phyloP scores from a whole-genome alignment of 1,284 basidiomycete species.

The Cutaneotrichosporon curvatum region DNA sequence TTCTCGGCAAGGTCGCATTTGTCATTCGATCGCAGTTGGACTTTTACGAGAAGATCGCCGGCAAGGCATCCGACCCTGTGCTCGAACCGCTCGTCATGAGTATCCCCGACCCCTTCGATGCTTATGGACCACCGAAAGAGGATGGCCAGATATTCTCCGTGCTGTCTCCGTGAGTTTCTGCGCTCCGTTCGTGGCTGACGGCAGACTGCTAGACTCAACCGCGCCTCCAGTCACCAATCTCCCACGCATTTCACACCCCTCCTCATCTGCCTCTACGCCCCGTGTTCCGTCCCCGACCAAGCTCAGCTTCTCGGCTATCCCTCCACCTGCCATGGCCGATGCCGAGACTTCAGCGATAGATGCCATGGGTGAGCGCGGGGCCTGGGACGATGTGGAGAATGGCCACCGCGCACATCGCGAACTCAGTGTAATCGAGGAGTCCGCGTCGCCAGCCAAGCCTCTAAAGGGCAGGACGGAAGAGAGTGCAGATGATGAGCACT shows the following conservation, averaged over 20 bases:
- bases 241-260: conserved; percentile 22
- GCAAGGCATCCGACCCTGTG: conserved; percentile 81
- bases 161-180: conserved; percentile 62
- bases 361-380: conserved; percentile 24
- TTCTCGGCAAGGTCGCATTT: conserved; percentile 65
- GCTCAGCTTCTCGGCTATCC: conserved; percentile 11
- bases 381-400: conserved; percentile 21
- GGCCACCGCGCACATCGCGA: conserved; percentile 27
- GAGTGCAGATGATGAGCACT: background rate
- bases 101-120: conserved; percentile 86
- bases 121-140: conserved; percentile 77
- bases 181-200: conserved; percentile 1
- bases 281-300: conserved; percentile 18
- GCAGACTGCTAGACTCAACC: conserved; percentile 25
- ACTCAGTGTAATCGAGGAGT: conserved; percentile 43
- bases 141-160: conserved; percentile 91
- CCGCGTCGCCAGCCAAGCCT: conserved; percentile 1
- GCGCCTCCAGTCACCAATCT: conserved; percentile 32
- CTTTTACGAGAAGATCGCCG: conserved; percentile 45
- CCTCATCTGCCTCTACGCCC: conserved; percentile 14
- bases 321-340: conserved; percentile 3
- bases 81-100: conserved; percentile 83
- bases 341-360: conserved; percentile 21
- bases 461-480: background rate
- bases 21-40: conserved; percentile 43